A percentile compares a stretch with the other conserved stretches of the same genome.
phyloP scores from a whole-genome alignment of 768 basidiomycete genomes.

The Tulasnella sp. region DNA sequence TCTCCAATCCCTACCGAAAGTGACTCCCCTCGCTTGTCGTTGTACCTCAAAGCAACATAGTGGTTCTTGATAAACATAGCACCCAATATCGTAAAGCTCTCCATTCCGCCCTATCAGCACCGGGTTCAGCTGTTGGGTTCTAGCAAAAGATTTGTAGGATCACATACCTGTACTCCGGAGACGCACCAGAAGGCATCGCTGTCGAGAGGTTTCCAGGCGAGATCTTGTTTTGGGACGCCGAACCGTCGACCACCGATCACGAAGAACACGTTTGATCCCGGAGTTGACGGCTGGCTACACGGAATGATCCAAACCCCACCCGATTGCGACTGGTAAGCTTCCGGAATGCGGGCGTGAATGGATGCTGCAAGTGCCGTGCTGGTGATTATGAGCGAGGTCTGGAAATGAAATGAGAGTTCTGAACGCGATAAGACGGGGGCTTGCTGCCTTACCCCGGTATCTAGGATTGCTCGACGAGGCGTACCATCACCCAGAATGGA shows the following conservation, averaged over 20 bases:
- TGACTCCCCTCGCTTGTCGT: neutral
- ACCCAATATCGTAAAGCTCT: conserved; percentile 29
- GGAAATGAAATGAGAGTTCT: neutral
- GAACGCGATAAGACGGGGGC: neutral
- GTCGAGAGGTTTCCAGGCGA: conserved; percentile 23
- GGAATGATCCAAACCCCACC: conserved; percentile 23
- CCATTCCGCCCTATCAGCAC: conserved; percentile 17
- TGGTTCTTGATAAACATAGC: conserved; percentile 31
- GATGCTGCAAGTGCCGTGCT: conserved; percentile 16
- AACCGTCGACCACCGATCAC: conserved; percentile 18
- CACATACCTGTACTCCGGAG: conserved; percentile 28
- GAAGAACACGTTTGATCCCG: conserved; percentile 11
- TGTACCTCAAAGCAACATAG: conserved; percentile 24
- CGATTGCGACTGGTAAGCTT: conserved; percentile 10
- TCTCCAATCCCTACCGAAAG: conserved; percentile 31
- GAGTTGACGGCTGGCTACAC: neutral
- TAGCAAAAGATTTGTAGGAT: neutral
- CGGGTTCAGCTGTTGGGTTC: neutral
- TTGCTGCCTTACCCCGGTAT: conserved; percentile 18
- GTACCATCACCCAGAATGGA: conserved; percentile 7
- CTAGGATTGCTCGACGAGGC: conserved; percentile 24
- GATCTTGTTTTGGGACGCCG: conserved; percentile 17
- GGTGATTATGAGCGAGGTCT: conserved; percentile 28
- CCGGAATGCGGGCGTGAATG: conserved; percentile 13
- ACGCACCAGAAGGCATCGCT: conserved; percentile 13